These are phyloP conservation scores for Trametes punicea DNA, from an alignment of 768 basidiomycete species.

Conservation along the genomic window DNA sequence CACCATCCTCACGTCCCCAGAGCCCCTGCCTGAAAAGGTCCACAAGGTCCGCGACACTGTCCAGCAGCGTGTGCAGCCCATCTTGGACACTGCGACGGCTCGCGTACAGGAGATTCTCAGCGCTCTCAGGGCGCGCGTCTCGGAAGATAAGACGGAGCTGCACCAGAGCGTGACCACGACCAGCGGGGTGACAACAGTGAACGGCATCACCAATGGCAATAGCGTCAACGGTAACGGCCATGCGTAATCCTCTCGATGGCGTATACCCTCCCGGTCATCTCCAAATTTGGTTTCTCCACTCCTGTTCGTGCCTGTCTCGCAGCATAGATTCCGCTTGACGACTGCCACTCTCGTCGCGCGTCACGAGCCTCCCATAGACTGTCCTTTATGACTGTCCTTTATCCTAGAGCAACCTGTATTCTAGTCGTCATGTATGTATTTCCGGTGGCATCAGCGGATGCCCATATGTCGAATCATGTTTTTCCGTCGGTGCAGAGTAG, in stretches of 20 bases:
- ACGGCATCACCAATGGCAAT: conserved; percentile 4
- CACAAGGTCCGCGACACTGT: conserved; percentile 54
- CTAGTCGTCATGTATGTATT: conserved; percentile 5
- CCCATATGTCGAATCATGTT: too few species aligned
- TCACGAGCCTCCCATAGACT: conserved; percentile 9
- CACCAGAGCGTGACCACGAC: conserved; percentile 16
- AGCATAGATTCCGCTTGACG: background rate
- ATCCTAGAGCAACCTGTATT: conserved; percentile 17
- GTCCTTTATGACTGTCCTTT: background rate
- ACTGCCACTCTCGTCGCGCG: background rate
- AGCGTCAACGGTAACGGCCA: conserved; percentile 16
- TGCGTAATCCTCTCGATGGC: background rate
- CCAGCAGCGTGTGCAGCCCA: conserved; percentile 54
- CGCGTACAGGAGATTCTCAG: conserved; percentile 32
- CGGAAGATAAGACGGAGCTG: conserved; percentile 20
- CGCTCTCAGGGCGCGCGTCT: conserved; percentile 15
- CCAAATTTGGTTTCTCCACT: background rate
- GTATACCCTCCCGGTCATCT: background rate
- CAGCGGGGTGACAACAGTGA: conserved; percentile 9
- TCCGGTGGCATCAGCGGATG: background rate
- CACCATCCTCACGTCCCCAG: conserved; percentile 50
- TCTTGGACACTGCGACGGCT: conserved; percentile 45
- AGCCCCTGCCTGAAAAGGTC: conserved; percentile 63
- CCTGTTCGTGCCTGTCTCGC: background rate
- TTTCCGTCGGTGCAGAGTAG: too few species aligned